A percentile compares a stretch with the other conserved stretches of the same genome.
Evolutionary conservation across 441 rosid species (phyloP).

Genomic region (Populus tomentosa): DNA sequence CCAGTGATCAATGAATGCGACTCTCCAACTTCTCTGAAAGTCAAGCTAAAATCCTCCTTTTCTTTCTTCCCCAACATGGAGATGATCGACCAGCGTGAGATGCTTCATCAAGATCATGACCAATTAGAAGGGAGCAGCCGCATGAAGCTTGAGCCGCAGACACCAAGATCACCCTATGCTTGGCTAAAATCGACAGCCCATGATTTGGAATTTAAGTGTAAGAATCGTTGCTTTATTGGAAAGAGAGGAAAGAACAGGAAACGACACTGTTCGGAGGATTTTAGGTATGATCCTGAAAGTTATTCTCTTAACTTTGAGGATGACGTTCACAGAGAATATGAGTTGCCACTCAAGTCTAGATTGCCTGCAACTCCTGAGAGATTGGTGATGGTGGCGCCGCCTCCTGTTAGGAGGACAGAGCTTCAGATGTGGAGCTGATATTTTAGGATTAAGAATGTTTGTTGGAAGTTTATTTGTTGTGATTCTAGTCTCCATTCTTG

Average conservation of each 20-base stretch:
- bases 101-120: background rate
- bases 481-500: background rate
- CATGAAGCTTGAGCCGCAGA: constrained; percentile 15
- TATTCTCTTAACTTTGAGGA: constrained; percentile 63
- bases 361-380: constrained; percentile 44
- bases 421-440: constrained; percentile 11
- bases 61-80: constrained; percentile 36
- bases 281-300: constrained; percentile 49
- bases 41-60: constrained; percentile 36
- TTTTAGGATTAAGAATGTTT: background rate
- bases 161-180: constrained; percentile 36
- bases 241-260: constrained; percentile 29
- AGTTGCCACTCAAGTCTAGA: constrained; percentile 35
- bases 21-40: constrained; percentile 14
- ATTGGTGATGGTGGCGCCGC: background rate
- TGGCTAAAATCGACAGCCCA: constrained; percentile 45
- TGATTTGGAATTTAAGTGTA: constrained; percentile 43
- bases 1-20: constrained; percentile 12
- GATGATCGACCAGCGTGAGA: background rate
- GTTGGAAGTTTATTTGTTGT: background rate
- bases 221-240: constrained; percentile 32
- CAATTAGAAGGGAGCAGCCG: background rate
- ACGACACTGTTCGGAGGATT: constrained; percentile 36
- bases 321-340: constrained; percentile 26
- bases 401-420: background rate